A percentile compares a stretch with the other conserved stretches of the same genome.
phyloP scores from a whole-genome alignment of 192 early-diverging fungal species.

The Coemansia sp. region DNA sequence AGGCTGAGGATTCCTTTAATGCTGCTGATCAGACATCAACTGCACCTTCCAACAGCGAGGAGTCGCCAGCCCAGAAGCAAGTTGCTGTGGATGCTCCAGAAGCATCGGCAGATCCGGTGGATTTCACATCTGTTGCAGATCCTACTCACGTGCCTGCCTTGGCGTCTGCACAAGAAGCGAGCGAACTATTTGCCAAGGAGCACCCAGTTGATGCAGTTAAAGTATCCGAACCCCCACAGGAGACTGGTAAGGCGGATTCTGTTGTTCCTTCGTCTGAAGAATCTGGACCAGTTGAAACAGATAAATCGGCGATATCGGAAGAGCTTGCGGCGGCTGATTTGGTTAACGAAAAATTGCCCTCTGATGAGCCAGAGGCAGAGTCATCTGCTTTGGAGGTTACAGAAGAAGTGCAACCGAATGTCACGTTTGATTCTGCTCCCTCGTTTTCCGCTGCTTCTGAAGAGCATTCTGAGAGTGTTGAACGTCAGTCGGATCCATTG shows the following conservation, averaged over 20 bases:
- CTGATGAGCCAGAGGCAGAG: background rate
- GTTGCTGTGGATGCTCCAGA: background rate
- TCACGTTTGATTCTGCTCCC: no score
- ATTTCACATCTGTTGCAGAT: background rate
- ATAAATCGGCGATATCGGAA: background rate
- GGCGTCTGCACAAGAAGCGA: background rate
- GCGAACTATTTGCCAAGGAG: background rate
- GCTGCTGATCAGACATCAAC: background rate
- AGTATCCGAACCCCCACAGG: background rate
- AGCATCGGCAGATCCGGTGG: background rate
- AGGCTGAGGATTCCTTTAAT: background rate
- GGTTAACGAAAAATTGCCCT: no score
- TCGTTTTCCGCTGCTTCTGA: no score
- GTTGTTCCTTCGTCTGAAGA: no score
- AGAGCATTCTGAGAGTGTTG: no score
- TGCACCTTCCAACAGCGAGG: background rate
- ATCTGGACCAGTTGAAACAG: background rate
- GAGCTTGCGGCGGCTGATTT: background rate
- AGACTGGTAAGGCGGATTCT: background rate
- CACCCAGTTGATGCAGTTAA: background rate
- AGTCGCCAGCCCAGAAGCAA: background rate
- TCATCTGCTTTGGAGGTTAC: background rate
- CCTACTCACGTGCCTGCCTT: background rate
- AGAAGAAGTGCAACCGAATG: background rate
- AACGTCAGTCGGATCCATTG: no score